These are phyloP conservation scores for Fusarium sacchari DNA, from an alignment of 2,329 filamentous ascomycete genomes.

Conservation along the genomic window DNA sequence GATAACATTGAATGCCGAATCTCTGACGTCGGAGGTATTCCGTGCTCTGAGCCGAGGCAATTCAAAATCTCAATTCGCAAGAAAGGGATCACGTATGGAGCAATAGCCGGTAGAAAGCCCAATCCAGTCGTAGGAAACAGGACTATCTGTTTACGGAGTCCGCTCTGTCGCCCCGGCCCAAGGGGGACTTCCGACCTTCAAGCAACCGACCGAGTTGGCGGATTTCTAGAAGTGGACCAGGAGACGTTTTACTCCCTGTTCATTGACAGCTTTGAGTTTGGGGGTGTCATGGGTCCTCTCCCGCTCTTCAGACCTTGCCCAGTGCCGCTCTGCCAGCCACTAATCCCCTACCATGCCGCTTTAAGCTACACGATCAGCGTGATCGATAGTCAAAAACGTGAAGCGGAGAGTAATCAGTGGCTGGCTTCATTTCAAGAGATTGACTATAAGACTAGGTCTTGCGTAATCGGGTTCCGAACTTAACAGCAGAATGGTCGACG, in stretches of 20 bases:
- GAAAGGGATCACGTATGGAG: slow-evolving; percentile 15
- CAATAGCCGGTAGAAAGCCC: slow-evolving; percentile 10
- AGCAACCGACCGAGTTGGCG: slow-evolving; percentile 40
- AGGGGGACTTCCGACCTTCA: slow-evolving; percentile 30
- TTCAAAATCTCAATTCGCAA: slow-evolving; percentile 14
- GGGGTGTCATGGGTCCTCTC: slow-evolving; percentile 29
- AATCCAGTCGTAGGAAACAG: slow-evolving; percentile 6
- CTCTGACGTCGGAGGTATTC: slow-evolving; percentile 20
- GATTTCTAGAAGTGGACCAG: slow-evolving; percentile 36
- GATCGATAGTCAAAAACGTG: slow-evolving; percentile 7
- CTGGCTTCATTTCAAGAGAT: slow-evolving; percentile 7
- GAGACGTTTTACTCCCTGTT: slow-evolving; percentile 15
- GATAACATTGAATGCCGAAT: neutral
- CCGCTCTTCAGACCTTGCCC: slow-evolving; percentile 8
- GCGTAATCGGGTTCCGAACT: neutral
- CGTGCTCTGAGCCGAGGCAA: slow-evolving; percentile 38
- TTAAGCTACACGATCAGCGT: slow-evolving; percentile 11
- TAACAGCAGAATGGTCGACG: neutral
- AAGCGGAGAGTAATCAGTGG: slow-evolving; percentile 4
- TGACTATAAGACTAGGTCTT: neutral
- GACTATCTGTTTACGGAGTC: slow-evolving; percentile 21
- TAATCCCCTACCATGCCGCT: slow-evolving; percentile 16
- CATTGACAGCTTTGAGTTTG: slow-evolving; percentile 12
- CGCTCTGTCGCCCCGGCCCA: slow-evolving; percentile 34
- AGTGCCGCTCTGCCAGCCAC: slow-evolving; percentile 22